Evolutionary conservation across 179 eudicot species (phyloP), one percentile per base, ranked within the genome.

Genomic region (Silene coronaria): DNA sequence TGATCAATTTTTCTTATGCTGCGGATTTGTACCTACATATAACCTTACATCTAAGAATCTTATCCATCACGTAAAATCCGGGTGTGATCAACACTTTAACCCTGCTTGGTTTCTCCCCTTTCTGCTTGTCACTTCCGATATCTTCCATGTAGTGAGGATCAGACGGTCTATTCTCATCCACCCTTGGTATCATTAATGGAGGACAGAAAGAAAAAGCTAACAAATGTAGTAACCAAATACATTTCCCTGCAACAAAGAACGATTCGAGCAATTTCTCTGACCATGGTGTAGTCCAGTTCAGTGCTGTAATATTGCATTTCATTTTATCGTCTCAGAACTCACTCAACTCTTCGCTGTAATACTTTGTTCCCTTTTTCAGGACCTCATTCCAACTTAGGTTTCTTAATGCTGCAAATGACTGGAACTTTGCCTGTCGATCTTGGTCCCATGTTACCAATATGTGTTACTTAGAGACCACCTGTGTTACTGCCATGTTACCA

Each of bases 71-170:
- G 85, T 96, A 93, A 84, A 93, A 93, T 38, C 99, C 99, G 1
- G 99, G 99, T 91, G 90, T 88, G 23, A 91, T 96, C 99, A 96
- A 89, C 21, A 91, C 71, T 88, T 93, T 96, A 27, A 96, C 99
- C 71, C 87, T 73, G 75, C 87, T 84, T 5, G 86, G 76, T 57
- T 87, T 87, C 42, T 81, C 82, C 13, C 77, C 65, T 83, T 84
- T 91, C 78, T 83, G 90, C 85, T 83, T 89, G 62, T 93, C 97
- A 45, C 27, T 67, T 2, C 88, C 80, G 24, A 96, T 70, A 79
- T 96, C 99, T 81, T 96, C 99, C 99, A 96, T 96, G 78, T 80
- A 96, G 48, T 83, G 80, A 2, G 80, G 59, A 83, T 96, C 97
- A 53, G 88, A 96, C 22, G 68, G 46, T 79, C 87, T 77, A 62